Conservation (phyloP, 257 asterid species). For the Solanum lignicaule region DNA sequence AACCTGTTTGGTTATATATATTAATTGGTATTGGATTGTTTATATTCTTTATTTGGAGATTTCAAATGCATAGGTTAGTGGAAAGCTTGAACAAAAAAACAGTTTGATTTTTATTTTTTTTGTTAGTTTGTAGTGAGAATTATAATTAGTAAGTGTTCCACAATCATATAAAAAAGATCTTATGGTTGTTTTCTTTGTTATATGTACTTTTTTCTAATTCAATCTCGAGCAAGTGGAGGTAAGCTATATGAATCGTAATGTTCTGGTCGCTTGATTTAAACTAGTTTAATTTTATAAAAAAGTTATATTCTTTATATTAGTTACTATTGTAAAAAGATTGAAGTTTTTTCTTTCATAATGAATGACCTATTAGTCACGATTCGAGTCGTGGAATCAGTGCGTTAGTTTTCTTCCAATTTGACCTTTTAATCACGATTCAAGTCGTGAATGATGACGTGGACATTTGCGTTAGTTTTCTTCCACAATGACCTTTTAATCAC, state of each 20-base stretch:
- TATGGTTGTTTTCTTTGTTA: background rate
- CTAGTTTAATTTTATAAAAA: too few species aligned
- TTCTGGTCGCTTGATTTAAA: background rate
- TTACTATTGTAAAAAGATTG: background rate
- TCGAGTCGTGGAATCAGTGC: background rate
- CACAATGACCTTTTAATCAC: too few species aligned
- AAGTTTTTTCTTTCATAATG: background rate
- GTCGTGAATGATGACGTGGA: too few species aligned
- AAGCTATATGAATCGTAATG: background rate
- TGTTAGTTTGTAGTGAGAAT: background rate
- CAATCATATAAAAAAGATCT: background rate
- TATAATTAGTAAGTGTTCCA: background rate
- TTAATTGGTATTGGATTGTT: slow-evolving; percentile 65
- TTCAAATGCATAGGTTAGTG: slow-evolving; percentile 58
- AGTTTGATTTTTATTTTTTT: slow-evolving; percentile 4
- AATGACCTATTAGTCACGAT: background rate
- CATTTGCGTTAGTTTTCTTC: too few species aligned
- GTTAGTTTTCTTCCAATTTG: background rate
- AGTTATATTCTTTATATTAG: too few species aligned
- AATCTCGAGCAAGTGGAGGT: background rate
- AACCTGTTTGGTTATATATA: slow-evolving; percentile 57
- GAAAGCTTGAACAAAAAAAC: slow-evolving; percentile 68
- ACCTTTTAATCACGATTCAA: too few species aligned
- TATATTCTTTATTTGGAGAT: slow-evolving; percentile 77
- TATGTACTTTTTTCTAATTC: background rate